phyloP scores from a whole-genome alignment of 257 asterid genomes.

The Solanum pinnatisectum region DNA sequence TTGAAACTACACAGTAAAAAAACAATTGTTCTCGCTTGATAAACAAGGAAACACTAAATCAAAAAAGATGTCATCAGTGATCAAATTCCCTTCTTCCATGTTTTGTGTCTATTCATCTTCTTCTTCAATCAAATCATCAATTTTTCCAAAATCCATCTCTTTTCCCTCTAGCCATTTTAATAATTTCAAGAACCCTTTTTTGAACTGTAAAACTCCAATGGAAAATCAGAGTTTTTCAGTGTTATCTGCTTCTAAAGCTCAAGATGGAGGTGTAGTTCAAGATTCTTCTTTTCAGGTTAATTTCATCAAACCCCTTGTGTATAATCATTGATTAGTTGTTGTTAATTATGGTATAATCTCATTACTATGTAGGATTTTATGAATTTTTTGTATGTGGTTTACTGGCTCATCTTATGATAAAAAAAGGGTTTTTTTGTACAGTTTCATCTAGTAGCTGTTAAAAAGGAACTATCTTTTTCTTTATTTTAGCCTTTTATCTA shows the following conservation, averaged over 20 bases:
- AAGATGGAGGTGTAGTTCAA: conserved; percentile 11
- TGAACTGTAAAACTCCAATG: background rate
- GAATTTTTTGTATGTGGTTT: background rate
- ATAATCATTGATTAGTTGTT: background rate
- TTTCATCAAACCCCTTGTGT: background rate
- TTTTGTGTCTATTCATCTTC: background rate
- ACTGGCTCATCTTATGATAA: background rate
- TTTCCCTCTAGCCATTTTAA: conserved; percentile 11
- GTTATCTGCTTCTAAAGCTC: conserved; percentile 30
- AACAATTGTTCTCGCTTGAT: too few relatives aligned
- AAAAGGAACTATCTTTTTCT: background rate
- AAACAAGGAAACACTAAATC: background rate
- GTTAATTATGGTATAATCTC: background rate
- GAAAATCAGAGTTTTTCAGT: conserved; percentile 21
- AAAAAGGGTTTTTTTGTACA: background rate
- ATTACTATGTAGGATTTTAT: background rate
- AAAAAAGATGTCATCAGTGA: background rate
- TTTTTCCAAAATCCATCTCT: background rate
- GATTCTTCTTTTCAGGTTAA: conserved; percentile 38
- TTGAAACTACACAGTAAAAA: too few relatives aligned
- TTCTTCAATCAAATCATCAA: conserved; percentile 7
- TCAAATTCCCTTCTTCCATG: background rate
- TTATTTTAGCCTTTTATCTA: background rate
- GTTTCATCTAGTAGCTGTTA: background rate
- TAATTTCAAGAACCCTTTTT: conserved; percentile 8